A percentile compares a stretch with the other conserved stretches of the same genome.
Conservation (phyloP, 2,329 filamentous ascomycete genomes). For the Nannizziopsis arthrosporioides region DNA sequence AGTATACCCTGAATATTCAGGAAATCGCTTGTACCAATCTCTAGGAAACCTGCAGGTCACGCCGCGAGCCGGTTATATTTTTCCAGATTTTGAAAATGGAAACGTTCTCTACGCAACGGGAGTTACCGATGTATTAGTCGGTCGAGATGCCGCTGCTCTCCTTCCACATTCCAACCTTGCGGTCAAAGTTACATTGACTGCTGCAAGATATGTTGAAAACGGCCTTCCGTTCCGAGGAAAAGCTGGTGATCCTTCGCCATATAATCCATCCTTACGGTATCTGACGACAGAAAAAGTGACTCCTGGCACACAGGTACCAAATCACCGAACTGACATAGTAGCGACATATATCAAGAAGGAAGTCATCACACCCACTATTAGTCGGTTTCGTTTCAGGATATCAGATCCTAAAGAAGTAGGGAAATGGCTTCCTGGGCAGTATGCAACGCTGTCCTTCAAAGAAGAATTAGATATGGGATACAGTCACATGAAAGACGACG, state of each 20-base stretch:
- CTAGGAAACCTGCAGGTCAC: constrained; percentile 62
- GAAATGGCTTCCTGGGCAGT: constrained; percentile 59
- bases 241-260: constrained; percentile 53
- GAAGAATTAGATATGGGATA: constrained; percentile 61
- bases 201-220: constrained; percentile 50
- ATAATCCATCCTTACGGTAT: constrained; percentile 62
- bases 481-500: constrained; percentile 70
- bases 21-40: constrained; percentile 73
- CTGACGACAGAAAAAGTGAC: constrained; percentile 46
- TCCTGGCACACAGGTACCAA: constrained; percentile 13
- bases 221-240: constrained; percentile 58
- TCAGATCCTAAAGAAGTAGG: constrained; percentile 24
- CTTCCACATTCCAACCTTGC: constrained; percentile 62
- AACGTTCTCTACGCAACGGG: constrained; percentile 67
- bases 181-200: constrained; percentile 53
- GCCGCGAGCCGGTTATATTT: constrained; percentile 55
- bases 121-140: constrained; percentile 52
- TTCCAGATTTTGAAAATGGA: constrained; percentile 64
- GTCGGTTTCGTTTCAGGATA: constrained; percentile 51
- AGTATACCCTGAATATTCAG: constrained; percentile 73
- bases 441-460: constrained; percentile 63
- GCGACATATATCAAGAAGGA: constrained; percentile 46
- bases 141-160: constrained; percentile 48
- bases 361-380: constrained; percentile 53
- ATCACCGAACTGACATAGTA: constrained; percentile 32